Evolutionary conservation across 2,329 filamentous ascomycete species (phyloP), one percentile per base, ranked within the genome.

Genomic region (Pseudogymnoascus sp.): DNA sequence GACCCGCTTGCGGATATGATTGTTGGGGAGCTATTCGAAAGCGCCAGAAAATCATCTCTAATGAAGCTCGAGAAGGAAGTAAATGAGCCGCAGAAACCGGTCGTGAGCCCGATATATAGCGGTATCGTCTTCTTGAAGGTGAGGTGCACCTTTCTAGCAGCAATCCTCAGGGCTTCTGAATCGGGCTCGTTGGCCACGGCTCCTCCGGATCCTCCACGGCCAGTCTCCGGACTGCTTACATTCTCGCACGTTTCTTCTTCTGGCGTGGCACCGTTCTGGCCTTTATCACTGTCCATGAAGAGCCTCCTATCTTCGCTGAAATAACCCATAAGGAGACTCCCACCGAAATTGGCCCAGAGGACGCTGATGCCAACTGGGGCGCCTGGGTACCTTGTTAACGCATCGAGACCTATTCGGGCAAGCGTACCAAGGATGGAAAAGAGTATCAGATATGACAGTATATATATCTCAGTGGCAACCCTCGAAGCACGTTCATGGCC

Each of bases 31-130:
- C 88, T 82, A 72, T 96, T 95, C 3, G 90, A 87, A 16, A 96
- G 76, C 0, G 90, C 88, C 21, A 96, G 81, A 72, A 96, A 96
- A 12, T 82, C 76, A 69, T 96, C 93, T 5, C 90, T 83, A 56
- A 93, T 87, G 72, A 96, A 96, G 18, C 88, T 86, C 0, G 92
- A 96, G 75, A 96, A 96, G 8, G 89, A 93, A 0, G 93, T 97
- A 71, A 95, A 90, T 68, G 89, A 93, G 66, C 93, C 91, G 70
- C 91, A 96, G 74, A 95, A 95, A 9, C 89, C 93, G 0, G 89
- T 96, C 0, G 90, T 85, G 5, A 97, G 83, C 60, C 90, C 93
- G 64, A 96, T 88, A 72, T 96, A 96, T 0, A 96, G 79, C 0
- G 93, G 93, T 28, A 96, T 89, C 0, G 89, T 90, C 78, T 96